phyloP scores from a whole-genome alignment of 129 eudicot genomes.

The Lonicera japonica region DNA sequence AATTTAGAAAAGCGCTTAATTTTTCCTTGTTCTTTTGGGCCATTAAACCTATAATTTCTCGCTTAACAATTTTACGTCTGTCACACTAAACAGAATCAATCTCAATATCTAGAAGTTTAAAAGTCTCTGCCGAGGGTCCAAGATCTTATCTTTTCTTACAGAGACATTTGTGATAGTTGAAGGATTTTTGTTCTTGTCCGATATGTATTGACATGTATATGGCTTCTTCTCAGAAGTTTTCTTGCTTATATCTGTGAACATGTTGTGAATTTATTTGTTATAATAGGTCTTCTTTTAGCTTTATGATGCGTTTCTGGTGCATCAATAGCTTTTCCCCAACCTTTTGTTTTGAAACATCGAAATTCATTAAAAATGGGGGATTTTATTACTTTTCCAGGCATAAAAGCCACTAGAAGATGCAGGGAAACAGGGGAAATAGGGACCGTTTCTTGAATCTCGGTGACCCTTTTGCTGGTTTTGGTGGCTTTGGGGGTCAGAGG shows the following conservation, averaged over 20 bases:
- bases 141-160: no score
- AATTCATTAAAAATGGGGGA: neutral
- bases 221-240: neutral
- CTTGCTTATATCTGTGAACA: neutral
- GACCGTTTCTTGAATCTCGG: slow-evolving; percentile 53
- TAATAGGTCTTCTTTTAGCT: neutral
- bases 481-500: slow-evolving; percentile 44
- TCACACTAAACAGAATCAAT: neutral
- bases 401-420: slow-evolving; percentile 31
- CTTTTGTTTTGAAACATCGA: neutral
- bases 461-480: slow-evolving; percentile 50
- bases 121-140: neutral
- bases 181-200: neutral
- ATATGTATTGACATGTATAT: neutral
- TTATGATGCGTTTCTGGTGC: neutral
- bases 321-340: neutral
- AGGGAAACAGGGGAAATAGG: slow-evolving; percentile 54
- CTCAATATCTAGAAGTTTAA: no score
- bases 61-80: neutral
- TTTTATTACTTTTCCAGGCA: neutral
- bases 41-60: neutral
- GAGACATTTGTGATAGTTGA: no score
- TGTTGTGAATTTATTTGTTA: no score
- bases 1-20: no score
- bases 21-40: neutral